phyloP scores from a whole-genome alignment of 352 stramenopile genomes.

The Ophiocytium majus region DNA sequence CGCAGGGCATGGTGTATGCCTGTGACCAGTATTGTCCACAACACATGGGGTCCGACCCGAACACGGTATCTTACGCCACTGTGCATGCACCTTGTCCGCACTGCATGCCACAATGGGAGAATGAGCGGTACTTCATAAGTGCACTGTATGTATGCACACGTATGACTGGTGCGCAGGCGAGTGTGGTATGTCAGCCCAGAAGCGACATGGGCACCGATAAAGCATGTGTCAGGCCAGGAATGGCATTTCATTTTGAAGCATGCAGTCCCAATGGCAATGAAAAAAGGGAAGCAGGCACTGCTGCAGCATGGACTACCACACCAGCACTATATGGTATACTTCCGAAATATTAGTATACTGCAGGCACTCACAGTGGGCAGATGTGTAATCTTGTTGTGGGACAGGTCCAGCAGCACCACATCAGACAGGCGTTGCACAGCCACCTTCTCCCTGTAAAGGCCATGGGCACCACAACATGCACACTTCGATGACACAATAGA shows the following conservation, averaged over 20 bases:
- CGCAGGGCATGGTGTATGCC: too few species aligned
- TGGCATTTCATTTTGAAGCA: not conserved
- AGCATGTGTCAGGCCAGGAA: not conserved
- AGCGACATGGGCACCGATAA: not conserved
- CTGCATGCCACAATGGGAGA: too few species aligned
- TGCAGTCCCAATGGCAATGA: not conserved
- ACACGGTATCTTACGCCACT: not conserved
- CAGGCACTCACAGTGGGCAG: constrained; percentile 12
- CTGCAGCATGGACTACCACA: not conserved
- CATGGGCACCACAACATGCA: not conserved
- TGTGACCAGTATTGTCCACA: not conserved
- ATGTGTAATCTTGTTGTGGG: constrained; percentile 1
- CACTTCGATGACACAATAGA: not conserved
- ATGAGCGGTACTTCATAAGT: too few species aligned
- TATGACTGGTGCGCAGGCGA: too few species aligned
- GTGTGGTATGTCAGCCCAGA: not conserved
- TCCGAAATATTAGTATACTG: too few species aligned
- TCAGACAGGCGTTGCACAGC: not conserved
- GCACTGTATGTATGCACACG: too few species aligned
- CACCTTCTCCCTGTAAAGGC: not conserved
- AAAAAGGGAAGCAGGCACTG: too few species aligned
- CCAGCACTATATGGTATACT: not conserved
- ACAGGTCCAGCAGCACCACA: not conserved
- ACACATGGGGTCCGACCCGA: not conserved
- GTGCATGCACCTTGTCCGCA: not conserved